Conservation (phyloP, 768 basidiomycete species). For the Strobilomyces echinocephalus region DNA sequence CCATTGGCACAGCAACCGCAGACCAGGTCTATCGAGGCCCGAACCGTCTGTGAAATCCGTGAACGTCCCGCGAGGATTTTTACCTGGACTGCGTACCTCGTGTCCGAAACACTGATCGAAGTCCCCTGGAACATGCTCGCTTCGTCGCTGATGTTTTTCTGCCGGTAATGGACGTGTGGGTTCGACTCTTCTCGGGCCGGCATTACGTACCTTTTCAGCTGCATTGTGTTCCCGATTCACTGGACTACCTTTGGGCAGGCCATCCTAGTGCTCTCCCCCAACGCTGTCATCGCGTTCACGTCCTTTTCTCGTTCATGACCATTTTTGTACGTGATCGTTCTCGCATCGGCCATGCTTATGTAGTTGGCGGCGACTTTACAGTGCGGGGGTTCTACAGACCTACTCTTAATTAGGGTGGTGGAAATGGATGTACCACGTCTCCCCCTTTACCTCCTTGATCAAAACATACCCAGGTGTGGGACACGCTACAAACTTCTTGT, state of each 20-base stretch:
- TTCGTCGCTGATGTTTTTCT: slow-evolving; percentile 39
- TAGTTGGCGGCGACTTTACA: slow-evolving; percentile 10
- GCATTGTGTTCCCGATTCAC: slow-evolving; percentile 27
- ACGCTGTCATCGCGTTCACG: slow-evolving; percentile 35
- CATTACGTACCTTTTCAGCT: too few species aligned
- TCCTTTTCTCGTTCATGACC: slow-evolving; percentile 38
- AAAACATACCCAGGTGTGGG: too few species aligned
- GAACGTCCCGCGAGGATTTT: too few species aligned
- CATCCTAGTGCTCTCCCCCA: slow-evolving; percentile 39
- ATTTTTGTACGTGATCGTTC: slow-evolving; percentile 35
- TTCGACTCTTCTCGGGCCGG: too few species aligned
- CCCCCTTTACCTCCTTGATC: slow-evolving; percentile 29
- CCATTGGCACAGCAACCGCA: too few species aligned
- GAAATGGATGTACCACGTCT: slow-evolving; percentile 39
- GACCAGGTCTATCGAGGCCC: too few species aligned
- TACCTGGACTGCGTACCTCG: slow-evolving; percentile 51
- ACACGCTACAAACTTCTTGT: too few species aligned
- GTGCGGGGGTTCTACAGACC: slow-evolving; percentile 47
- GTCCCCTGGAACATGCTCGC: slow-evolving; percentile 40
- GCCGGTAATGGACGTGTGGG: slow-evolving; percentile 48
- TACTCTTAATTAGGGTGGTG: slow-evolving; percentile 32
- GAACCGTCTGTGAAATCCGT: too few species aligned
- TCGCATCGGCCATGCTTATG: not conserved
- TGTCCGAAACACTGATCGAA: slow-evolving; percentile 47
- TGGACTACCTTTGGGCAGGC: slow-evolving; percentile 40